A percentile compares a stretch with the other conserved stretches of the same genome.
Evolutionary conservation across 2,329 filamentous ascomycete genomes (phyloP).

Genomic region (Pyrenochaeta sp.): DNA sequence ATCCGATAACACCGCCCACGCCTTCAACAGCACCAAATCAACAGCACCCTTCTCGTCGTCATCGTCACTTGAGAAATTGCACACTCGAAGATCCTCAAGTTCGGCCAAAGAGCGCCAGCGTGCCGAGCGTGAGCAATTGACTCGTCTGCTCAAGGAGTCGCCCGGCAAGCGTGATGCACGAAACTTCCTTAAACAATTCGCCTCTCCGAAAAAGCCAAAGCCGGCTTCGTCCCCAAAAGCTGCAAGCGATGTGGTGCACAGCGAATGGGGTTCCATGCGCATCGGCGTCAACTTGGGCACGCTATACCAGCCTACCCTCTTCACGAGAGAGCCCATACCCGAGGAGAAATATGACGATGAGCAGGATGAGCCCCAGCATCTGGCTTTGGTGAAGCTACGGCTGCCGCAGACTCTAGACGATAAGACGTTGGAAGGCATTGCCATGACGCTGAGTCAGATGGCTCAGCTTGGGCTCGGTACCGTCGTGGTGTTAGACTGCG

Average conservation of each 20-base stretch:
- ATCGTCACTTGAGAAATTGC: conserved; percentile 11
- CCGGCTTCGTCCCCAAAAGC: conserved; percentile 11
- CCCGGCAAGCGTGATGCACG: conserved; percentile 93
- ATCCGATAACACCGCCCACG: conserved; percentile 27
- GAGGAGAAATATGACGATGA: conserved; percentile 36
- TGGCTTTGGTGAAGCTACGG: conserved; percentile 86
- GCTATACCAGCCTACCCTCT: conserved; percentile 67
- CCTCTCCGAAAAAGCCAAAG: conserved; percentile 41
- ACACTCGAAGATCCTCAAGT: conserved; percentile 31
- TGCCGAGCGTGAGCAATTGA: conserved; percentile 47
- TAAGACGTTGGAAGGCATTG: conserved; percentile 74
- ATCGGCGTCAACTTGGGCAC: conserved; percentile 67
- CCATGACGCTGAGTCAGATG: conserved; percentile 83
- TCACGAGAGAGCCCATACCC: conserved; percentile 61
- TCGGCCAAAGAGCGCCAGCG: conserved; percentile 46
- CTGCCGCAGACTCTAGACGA: conserved; percentile 75
- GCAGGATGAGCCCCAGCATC: conserved; percentile 64
- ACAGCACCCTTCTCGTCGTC: conserved; percentile 19
- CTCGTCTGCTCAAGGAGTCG: conserved; percentile 75
- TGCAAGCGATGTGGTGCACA: conserved; percentile 34
- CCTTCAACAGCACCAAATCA: conserved; percentile 4
- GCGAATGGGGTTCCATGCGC: conserved; percentile 44
- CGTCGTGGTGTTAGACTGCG: conserved; percentile 81
- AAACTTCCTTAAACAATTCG: conserved; percentile 88
- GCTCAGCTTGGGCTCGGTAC: conserved; percentile 81